Conservation (phyloP, 2,329 filamentous ascomycete species). For the Stemphylium lycopersici region DNA sequence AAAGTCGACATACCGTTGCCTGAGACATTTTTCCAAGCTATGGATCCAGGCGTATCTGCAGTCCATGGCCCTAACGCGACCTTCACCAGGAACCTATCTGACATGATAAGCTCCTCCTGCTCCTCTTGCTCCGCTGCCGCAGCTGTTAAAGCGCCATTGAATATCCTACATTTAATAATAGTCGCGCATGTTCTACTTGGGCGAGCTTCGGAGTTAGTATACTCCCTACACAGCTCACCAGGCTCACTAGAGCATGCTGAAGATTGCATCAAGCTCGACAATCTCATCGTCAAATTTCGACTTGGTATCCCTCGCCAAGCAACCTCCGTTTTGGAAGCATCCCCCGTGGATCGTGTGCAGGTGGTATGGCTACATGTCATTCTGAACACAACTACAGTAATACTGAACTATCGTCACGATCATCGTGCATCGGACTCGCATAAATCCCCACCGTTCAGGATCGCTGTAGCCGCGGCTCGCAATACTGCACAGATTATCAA, state of each 20-base stretch:
- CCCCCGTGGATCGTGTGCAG: slow-evolving; percentile 21
- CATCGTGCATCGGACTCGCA: background rate
- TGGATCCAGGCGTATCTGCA: slow-evolving; percentile 12
- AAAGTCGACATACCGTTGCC: slow-evolving; percentile 39
- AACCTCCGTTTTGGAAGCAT: slow-evolving; percentile 29
- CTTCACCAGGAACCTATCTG: slow-evolving; percentile 33
- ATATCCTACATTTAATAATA: slow-evolving; percentile 30
- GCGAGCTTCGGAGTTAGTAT: slow-evolving; percentile 32
- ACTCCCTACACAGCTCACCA: slow-evolving; percentile 34
- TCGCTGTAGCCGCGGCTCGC: slow-evolving; percentile 32
- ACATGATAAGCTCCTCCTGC: slow-evolving; percentile 17
- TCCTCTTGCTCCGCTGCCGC: background rate
- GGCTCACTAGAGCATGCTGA: slow-evolving; percentile 30
- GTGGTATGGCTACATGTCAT: slow-evolving; percentile 37
- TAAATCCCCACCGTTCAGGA: slow-evolving; percentile 12
- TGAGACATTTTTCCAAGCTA: slow-evolving; percentile 30
- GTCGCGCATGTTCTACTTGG: slow-evolving; percentile 40
- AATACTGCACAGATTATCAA: slow-evolving; percentile 36
- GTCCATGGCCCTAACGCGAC: slow-evolving; percentile 10
- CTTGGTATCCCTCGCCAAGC: slow-evolving; percentile 34
- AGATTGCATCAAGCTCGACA: slow-evolving; percentile 34
- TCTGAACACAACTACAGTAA: slow-evolving; percentile 30
- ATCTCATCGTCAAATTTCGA: slow-evolving; percentile 31
- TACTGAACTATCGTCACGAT: slow-evolving; percentile 32
- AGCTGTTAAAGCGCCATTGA: slow-evolving; percentile 16